These are phyloP conservation scores for Lagenaria siceraria DNA, from an alignment of 306 rosid genomes.

Conservation along the genomic window DNA sequence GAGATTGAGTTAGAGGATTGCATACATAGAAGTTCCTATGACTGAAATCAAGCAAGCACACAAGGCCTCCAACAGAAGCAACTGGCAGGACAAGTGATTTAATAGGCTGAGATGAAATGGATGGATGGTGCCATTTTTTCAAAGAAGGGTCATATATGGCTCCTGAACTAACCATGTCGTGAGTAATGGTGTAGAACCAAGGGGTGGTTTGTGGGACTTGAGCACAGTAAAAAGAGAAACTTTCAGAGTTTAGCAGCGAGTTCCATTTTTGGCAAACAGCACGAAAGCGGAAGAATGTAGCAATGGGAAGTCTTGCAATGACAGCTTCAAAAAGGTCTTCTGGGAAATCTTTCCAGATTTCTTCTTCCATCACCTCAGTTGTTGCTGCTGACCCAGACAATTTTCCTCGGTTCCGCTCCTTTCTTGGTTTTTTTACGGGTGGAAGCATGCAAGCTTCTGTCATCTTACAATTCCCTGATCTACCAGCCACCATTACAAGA, in stretches of 20 bases:
- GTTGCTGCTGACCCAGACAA: constrained; percentile 26
- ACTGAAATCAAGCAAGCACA: constrained; percentile 62
- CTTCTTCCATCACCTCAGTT: constrained; percentile 54
- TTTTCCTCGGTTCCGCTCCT: constrained; percentile 44
- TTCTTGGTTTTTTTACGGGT: constrained; percentile 43
- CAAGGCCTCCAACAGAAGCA: constrained; percentile 94
- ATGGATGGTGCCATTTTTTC: constrained; percentile 81
- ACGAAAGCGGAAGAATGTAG: constrained; percentile 66
- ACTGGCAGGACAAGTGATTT: constrained; percentile 50
- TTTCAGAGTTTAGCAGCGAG: constrained; percentile 59
- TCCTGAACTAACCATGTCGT: constrained; percentile 60
- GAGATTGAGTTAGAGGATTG: constrained; percentile 80
- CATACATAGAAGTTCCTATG: constrained; percentile 67
- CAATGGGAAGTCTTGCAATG: constrained; percentile 75
- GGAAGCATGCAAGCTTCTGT: constrained; percentile 52
- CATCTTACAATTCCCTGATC: constrained; percentile 34
- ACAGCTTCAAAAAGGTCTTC: constrained; percentile 78
- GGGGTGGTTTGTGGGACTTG: constrained; percentile 49
- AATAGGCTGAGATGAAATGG: constrained; percentile 42
- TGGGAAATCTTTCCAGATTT: constrained; percentile 79
- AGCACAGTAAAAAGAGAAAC: constrained; percentile 54
- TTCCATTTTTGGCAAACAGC: constrained; percentile 74
- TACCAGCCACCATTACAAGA: constrained; percentile 61
- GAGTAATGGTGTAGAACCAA: constrained; percentile 75
- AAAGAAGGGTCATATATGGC: constrained; percentile 79